phyloP scores from a whole-genome alignment of 2,329 filamentous ascomycete species.

The Zasmidium citrigriseum region DNA sequence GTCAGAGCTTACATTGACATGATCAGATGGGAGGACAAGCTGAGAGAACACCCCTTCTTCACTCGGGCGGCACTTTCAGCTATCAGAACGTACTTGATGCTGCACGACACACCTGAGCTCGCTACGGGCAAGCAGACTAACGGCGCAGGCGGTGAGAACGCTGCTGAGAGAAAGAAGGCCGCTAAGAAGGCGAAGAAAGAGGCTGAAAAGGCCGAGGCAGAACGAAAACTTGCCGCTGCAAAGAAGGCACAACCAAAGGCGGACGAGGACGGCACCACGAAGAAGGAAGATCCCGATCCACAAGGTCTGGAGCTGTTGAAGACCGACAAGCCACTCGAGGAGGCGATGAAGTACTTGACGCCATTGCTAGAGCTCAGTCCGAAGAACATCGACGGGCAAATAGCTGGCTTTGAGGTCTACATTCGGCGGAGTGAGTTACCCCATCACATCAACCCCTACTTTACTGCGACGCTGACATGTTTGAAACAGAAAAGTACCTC shows the following conservation, averaged over 20 bases:
- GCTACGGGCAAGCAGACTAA: slow-evolving; percentile 69
- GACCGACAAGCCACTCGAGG: slow-evolving; percentile 73
- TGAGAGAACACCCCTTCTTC: slow-evolving; percentile 93
- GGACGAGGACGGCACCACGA: slow-evolving; percentile 53
- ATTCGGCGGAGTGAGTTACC: slow-evolving; percentile 71
- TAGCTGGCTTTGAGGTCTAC: slow-evolving; percentile 87
- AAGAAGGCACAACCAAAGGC: slow-evolving; percentile 56
- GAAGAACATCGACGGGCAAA: slow-evolving; percentile 77
- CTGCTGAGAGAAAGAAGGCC: slow-evolving; percentile 75
- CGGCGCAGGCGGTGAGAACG: slow-evolving; percentile 72
- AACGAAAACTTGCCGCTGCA: slow-evolving; percentile 59
- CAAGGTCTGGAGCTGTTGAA: slow-evolving; percentile 69
- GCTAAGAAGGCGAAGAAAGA: slow-evolving; percentile 74
- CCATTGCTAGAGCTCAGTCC: slow-evolving; percentile 82
- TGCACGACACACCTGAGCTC: slow-evolving; percentile 73
- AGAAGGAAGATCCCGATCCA: slow-evolving; percentile 91
- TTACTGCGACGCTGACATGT: slow-evolving; percentile 9
- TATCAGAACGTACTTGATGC: slow-evolving; percentile 74
- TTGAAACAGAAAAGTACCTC: slow-evolving; percentile 69
- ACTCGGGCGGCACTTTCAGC: slow-evolving; percentile 79
- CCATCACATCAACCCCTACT: background rate
- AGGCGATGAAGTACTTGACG: slow-evolving; percentile 81
- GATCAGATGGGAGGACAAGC: slow-evolving; percentile 90
- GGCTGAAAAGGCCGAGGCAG: slow-evolving; percentile 77
- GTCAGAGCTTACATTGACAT: slow-evolving; percentile 94